Percentiles rank a stretch among this genome's conserved stretches.
Evolutionary conservation across 2,329 filamentous ascomycete species (phyloP).

Genomic region (Apiospora aurea): DNA sequence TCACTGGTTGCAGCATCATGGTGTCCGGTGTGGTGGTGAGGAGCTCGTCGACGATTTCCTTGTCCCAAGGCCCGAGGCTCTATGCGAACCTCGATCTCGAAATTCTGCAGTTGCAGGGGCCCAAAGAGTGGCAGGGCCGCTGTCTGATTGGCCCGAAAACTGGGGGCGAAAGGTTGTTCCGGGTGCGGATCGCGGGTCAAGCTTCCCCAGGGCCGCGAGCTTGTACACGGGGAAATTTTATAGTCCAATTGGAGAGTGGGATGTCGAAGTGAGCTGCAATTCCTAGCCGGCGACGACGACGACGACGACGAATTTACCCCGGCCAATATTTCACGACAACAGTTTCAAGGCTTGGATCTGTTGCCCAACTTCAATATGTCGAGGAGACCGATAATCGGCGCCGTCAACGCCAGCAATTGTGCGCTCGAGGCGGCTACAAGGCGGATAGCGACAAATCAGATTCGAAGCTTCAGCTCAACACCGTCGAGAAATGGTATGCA

Average conservation of each 20-base stretch:
- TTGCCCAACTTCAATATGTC: conserved; percentile 34
- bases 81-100: background rate
- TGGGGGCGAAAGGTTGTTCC: conserved; percentile 24
- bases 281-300: background rate
- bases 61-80: background rate
- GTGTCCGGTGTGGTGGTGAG: conserved; percentile 32
- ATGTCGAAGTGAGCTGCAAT: background rate
- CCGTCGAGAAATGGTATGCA: conserved; percentile 37
- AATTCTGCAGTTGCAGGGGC: conserved; percentile 18
- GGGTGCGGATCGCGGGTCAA: conserved; percentile 14
- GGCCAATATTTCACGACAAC: background rate
- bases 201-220: conserved; percentile 14
- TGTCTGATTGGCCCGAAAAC: conserved; percentile 3
- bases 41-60: conserved; percentile 7
- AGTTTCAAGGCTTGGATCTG: background rate
- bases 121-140: background rate
- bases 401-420: conserved; percentile 35
- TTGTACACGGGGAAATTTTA: conserved; percentile 21
- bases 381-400: conserved; percentile 37
- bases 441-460: conserved; percentile 32
- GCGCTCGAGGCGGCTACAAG: conserved; percentile 34
- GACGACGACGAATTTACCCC: background rate
- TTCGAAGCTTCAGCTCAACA: conserved; percentile 39
- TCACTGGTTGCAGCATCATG: conserved; percentile 67
- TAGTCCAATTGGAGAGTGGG: conserved; percentile 17